Evolutionary conservation across 2,329 filamentous ascomycete species (phyloP).

Genomic region (Paraconiothyrium sp.): DNA sequence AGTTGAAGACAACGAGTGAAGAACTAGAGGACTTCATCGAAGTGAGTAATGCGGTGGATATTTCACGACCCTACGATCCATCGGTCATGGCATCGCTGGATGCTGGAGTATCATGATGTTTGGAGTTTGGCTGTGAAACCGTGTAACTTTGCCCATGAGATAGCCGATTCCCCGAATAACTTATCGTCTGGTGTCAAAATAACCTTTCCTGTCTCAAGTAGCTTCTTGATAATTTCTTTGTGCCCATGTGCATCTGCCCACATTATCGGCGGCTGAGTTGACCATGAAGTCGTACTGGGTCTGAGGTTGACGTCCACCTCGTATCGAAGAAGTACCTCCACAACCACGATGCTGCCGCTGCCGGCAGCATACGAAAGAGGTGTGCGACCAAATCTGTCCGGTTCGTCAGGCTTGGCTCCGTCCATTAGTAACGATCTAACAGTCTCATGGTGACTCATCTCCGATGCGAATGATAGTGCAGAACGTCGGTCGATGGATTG

Average conservation of each 20-base stretch:
- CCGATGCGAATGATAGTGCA: conserved; percentile 9
- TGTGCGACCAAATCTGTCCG: conserved; percentile 1
- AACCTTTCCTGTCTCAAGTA: conserved; percentile 9
- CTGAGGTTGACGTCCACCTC: conserved; percentile 3
- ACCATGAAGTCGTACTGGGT: neutral
- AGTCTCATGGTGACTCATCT: neutral
- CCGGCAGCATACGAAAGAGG: conserved; percentile 8
- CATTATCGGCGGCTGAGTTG: conserved; percentile 7
- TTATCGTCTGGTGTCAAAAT: neutral
- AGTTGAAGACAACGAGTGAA: conserved; percentile 94
- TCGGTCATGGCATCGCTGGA: neutral
- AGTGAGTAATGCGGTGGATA: conserved; percentile 85
- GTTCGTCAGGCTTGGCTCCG: neutral
- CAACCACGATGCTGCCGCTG: conserved; percentile 4
- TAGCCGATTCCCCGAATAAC: neutral
- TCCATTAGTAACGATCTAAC: neutral
- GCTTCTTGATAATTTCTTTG: conserved; percentile 4
- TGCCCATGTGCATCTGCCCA: conserved; percentile 13
- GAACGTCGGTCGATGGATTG: neutral
- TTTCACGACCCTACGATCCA: conserved; percentile 52
- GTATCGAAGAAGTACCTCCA: neutral
- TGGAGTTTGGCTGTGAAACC: neutral
- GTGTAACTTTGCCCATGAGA: neutral
- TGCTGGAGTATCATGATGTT: neutral
- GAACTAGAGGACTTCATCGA: conserved; percentile 97